These are phyloP conservation scores for Dillenia turbinata DNA, from an alignment of 164 flowering plant genomes.

Conservation along the genomic window DNA sequence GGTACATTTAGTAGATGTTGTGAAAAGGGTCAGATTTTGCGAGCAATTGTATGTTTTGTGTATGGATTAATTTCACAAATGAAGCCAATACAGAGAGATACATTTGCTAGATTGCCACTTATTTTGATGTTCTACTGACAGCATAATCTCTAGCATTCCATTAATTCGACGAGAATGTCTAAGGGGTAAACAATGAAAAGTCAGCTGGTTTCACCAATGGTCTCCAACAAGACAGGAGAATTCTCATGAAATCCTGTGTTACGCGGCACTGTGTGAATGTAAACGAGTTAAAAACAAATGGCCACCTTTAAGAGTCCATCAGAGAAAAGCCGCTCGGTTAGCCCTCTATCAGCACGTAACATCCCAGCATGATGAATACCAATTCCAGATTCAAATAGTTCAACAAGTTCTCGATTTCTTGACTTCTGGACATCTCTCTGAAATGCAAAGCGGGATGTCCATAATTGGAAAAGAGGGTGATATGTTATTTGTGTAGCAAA, in stretches of 20 bases:
- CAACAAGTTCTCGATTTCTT: constrained; percentile 84
- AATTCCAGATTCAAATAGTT: constrained; percentile 69
- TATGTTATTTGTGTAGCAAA: background rate
- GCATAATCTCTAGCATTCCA: too few species aligned
- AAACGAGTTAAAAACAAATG: background rate
- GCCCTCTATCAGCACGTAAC: constrained; percentile 91
- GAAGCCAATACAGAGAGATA: background rate
- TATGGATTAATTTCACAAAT: background rate
- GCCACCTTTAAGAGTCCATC: constrained; percentile 82
- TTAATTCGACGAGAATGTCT: background rate
- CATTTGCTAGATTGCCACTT: too few species aligned
- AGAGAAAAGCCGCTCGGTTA: constrained; percentile 94
- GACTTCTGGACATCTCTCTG: constrained; percentile 92
- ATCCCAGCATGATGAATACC: constrained; percentile 99
- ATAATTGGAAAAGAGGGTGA: background rate
- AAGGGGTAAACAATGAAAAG: background rate
- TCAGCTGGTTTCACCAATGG: too few species aligned
- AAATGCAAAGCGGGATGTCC: constrained; percentile 12
- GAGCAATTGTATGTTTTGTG: too few species aligned
- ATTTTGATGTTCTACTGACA: too few species aligned
- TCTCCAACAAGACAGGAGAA: too few species aligned
- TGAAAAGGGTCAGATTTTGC: too few species aligned
- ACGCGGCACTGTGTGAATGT: too few species aligned
- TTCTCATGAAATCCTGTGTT: too few species aligned
- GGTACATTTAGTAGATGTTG: too few species aligned